Evolutionary conservation across 192 early-diverging fungal genomes (phyloP).

Genomic region (Spizellomyces punctatus): DNA sequence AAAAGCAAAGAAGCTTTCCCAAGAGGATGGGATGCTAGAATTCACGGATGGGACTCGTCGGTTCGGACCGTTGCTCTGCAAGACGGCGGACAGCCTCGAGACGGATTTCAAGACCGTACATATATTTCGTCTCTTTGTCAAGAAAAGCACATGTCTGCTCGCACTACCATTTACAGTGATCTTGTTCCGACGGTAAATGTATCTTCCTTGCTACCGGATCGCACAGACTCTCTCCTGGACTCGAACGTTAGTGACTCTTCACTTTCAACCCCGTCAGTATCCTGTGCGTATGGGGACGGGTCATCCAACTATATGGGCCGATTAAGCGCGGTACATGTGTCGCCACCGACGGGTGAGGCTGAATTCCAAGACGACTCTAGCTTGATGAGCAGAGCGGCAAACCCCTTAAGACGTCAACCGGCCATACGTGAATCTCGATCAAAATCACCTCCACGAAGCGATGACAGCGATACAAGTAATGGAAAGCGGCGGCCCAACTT

Average conservation of each 20-base stretch:
- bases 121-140: not conserved
- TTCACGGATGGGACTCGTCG: not conserved
- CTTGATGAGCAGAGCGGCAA: not conserved
- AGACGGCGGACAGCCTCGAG: not conserved
- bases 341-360: not conserved
- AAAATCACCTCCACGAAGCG: not conserved
- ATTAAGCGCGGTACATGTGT: not conserved
- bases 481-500: not conserved
- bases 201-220: constrained; percentile 4
- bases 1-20: constrained; percentile 19
- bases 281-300: not conserved
- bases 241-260: not conserved
- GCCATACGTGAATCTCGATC: constrained; percentile 15
- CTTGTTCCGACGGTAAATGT: not conserved
- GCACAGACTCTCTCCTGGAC: constrained; percentile 2
- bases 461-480: not conserved
- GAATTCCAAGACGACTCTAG: not conserved
- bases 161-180: not conserved
- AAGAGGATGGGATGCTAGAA: constrained; percentile 11
- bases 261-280: not conserved
- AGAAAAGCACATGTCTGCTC: not conserved
- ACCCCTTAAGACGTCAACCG: constrained; percentile 2
- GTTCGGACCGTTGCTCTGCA: not conserved
- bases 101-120: not conserved
- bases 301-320: not conserved